Percentiles rank a stretch among this genome's conserved stretches.
Evolutionary conservation across 2,329 filamentous ascomycete species (phyloP).

Genomic region (Rutstroemia sp.): DNA sequence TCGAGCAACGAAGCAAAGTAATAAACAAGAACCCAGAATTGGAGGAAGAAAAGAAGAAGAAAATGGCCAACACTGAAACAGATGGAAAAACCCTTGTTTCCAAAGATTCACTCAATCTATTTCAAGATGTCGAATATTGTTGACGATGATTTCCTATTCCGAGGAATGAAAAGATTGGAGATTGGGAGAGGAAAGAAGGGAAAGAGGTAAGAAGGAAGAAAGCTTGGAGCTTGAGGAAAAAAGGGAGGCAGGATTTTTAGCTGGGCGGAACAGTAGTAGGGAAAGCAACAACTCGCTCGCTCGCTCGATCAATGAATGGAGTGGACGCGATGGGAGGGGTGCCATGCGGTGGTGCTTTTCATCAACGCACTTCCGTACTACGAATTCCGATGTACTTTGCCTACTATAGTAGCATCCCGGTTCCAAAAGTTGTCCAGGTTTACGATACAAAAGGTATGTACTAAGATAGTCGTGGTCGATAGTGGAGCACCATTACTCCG

Average conservation of each 20-base stretch:
- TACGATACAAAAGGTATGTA: no score
- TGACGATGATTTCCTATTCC: background rate
- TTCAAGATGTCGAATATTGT: background rate
- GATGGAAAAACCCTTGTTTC: background rate
- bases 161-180: conserved; percentile 2
- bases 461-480: no score
- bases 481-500: no score
- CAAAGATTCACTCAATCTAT: background rate
- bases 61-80: background rate
- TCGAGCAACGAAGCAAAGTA: background rate
- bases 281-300: no score
- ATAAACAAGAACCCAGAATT: background rate
- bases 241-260: background rate
- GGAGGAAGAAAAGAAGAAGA: background rate
- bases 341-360: no score
- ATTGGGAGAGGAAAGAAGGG: background rate
- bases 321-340: no score
- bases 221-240: background rate
- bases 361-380: no score
- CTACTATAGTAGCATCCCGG: no score
- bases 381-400: no score
- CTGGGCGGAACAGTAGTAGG: no score
- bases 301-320: no score
- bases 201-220: background rate
- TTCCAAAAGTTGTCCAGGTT: no score